phyloP scores from a whole-genome alignment of 257 asterid species.

The Solanum sitiens region DNA sequence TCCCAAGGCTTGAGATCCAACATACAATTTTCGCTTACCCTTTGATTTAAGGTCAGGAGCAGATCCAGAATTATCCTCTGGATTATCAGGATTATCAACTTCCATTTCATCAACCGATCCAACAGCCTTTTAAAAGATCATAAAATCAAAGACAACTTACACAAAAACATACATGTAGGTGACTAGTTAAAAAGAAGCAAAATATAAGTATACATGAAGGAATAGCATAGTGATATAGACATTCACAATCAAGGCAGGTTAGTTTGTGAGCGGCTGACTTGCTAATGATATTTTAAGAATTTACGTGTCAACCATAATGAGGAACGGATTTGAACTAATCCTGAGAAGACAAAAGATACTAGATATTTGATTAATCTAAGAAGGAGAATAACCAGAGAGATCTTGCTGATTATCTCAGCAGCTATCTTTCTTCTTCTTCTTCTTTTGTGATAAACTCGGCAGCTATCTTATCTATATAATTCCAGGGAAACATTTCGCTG shows the following conservation, averaged over 20 bases:
- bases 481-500: not conserved
- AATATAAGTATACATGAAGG: not conserved
- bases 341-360: not conserved
- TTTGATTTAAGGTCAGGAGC: constrained; percentile 60
- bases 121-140: constrained; percentile 44
- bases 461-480: not conserved
- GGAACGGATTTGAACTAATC: not conserved
- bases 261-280: not conserved
- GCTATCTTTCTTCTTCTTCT: not conserved
- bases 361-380: not conserved
- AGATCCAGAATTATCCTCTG: constrained; percentile 65
- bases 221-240: not conserved
- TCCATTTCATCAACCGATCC: constrained; percentile 95
- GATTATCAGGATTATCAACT: constrained; percentile 54
- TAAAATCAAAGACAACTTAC: not conserved
- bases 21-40: constrained; percentile 64
- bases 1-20: constrained; percentile 89
- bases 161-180: not conserved
- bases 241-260: not conserved
- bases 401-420: not conserved
- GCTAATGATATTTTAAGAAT: not conserved
- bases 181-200: not conserved
- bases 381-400: not conserved
- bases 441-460: not conserved
- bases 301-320: not conserved